Evolutionary conservation across 257 asterid species (phyloP), one percentile per base, ranked within the genome.

Genomic region (Coffea canephora): DNA sequence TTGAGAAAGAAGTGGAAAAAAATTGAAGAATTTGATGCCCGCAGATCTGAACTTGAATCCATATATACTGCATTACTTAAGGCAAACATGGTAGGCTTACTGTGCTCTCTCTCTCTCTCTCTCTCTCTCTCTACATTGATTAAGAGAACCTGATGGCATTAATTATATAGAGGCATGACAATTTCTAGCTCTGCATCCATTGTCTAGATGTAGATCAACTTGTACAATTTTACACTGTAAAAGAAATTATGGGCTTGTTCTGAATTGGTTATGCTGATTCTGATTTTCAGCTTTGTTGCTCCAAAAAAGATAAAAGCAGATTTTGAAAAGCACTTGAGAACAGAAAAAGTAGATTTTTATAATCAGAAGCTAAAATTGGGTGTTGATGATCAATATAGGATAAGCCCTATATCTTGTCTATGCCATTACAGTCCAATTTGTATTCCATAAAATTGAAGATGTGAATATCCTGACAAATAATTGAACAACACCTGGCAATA

Each of bases 1-100:
- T 84, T 96, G 75, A 90, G 92, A 73, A 94, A 92, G 90, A 96
- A 96, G 85, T 94, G 99, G 99, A 92, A 92, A 90, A 96, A 96
- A 87, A 96, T 96, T 76, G 98, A 96, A 86, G 98, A 94, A 87
- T 96, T 96, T 41, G 97, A 96, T 91, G 95, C 94, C 70, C 97
- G 98, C 81, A 90, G 99, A 86, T 91, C 98, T 62, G 99, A 94
- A 89, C 88, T 96, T 86, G 99, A 96, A 84, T 87, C 89, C 68
- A 83, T 96, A 81, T 96, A 94, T 91, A 92, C 84, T 82, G 90
- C 97, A 36, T 84, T 96, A 79, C 95, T 94, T 39, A 89, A 88
- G 83, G 98, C 97, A 83, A 96, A 93, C 88, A 88, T 85, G 98
- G 99, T 96, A 85, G 65, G 86, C 81, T 77, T 65, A 34, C 48